phyloP scores from a whole-genome alignment of 345 rosid genomes.

The Populus euphratica region DNA sequence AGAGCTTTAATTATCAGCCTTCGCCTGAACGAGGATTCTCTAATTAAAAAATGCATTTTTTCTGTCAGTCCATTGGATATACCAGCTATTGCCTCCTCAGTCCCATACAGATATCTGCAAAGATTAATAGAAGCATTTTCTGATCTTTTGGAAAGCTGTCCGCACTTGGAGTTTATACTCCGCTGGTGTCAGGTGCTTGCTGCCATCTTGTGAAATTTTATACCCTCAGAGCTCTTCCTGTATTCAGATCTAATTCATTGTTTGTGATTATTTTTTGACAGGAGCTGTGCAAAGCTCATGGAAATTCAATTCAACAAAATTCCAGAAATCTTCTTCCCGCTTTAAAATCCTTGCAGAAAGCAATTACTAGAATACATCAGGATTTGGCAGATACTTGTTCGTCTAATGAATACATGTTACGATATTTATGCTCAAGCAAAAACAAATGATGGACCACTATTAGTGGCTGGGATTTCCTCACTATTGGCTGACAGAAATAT shows the following conservation, averaged over 20 bases:
- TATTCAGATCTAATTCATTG: background rate
- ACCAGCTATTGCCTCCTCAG: constrained; percentile 60
- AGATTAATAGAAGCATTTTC: constrained; percentile 78
- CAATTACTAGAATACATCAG: constrained; percentile 77
- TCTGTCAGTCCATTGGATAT: constrained; percentile 66
- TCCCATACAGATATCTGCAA: constrained; percentile 67
- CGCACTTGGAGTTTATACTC: constrained; percentile 82
- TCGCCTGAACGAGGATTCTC: constrained; percentile 82
- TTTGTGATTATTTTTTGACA: constrained; percentile 26
- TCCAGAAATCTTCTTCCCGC: constrained; percentile 77
- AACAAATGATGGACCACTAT: constrained; percentile 19
- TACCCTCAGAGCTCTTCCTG: background rate
- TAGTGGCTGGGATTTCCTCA: background rate
- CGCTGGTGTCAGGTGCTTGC: constrained; percentile 78
- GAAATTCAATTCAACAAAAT: constrained; percentile 71
- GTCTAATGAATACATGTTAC: constrained; percentile 79
- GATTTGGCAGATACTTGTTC: constrained; percentile 90
- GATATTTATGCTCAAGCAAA: constrained; percentile 62
- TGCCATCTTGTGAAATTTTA: background rate
- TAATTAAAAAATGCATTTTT: constrained; percentile 74
- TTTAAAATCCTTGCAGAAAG: constrained; percentile 78
- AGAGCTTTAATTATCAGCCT: constrained; percentile 81
- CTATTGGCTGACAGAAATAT: background rate
- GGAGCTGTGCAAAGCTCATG: constrained; percentile 90
- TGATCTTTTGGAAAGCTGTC: constrained; percentile 78